Evolutionary conservation across 169 alveolate genomes (phyloP), one percentile per base, ranked within the genome.

Genomic region (Eimeria sp.): DNA sequence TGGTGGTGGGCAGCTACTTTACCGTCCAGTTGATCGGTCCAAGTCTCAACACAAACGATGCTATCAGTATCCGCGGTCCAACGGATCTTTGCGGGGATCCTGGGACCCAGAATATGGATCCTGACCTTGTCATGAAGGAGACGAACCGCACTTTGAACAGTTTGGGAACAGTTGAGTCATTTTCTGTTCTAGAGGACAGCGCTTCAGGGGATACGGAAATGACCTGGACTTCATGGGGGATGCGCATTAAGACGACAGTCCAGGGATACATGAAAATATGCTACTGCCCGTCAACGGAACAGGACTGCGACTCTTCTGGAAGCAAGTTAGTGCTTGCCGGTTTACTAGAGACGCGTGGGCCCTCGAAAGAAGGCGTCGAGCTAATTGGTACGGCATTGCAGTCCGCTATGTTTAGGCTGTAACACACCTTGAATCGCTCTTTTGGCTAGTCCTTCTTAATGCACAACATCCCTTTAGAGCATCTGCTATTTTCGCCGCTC

Each of bases 151-250:
- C 93, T 16, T 51, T 93, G 88, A 67, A 65, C 88, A 47, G 72
- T 40, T 49, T 93, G 88, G 93, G 96, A 4, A 82, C 73, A 30
- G 87, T 72, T 18, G 70, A 63, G 78, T 63, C 80, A 65, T 61
- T 67, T 18, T 34, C 70, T 16, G 82, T 40, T 57, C 16, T 40
- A 51, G 89, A 61, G 54, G 65, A 25, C 22, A 76, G 30, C 57
- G 57, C 57, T 45, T 61, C 75, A 27, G 75, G 75, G 45, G 67
- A 47, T 20, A 18, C 40, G 11, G 82, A 54, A 18, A 27, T 30
- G 89, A 88, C 43, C 43, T 93, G 96, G 96, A 54, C 58, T 30
- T 93, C 96, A 25, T 93, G 96, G 96, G 65, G 82, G 20, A 93
- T 93, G 40, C 92, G 80, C 51, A 51, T 88, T 10, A 70, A 30